These are phyloP conservation scores for Megacollybia marginata DNA, from an alignment of 768 basidiomycete species.

Conservation along the genomic window DNA sequence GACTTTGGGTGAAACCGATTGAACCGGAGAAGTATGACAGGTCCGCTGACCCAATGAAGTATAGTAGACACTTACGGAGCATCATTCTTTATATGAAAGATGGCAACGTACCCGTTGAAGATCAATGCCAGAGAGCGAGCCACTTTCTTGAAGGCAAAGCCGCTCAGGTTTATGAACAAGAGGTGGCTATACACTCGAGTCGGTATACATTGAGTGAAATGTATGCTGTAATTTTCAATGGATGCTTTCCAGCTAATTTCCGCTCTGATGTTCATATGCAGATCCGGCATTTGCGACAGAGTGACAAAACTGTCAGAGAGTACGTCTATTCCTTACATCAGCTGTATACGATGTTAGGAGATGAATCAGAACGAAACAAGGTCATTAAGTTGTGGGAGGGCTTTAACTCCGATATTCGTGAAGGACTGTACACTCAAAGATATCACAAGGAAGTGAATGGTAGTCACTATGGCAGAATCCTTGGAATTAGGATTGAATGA, in stretches of 20 bases:
- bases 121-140: too few relatives aligned
- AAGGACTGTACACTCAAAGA: slow-evolving; percentile 19
- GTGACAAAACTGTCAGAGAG: too few relatives aligned
- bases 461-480: slow-evolving; percentile 18
- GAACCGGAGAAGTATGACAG: too few relatives aligned
- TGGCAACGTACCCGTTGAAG: too few relatives aligned
- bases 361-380: slow-evolving; percentile 16
- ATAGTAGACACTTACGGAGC: too few relatives aligned
- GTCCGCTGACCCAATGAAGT: too few relatives aligned
- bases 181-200: neutral
- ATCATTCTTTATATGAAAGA: too few relatives aligned
- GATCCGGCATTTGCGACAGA: too few relatives aligned
- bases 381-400: slow-evolving; percentile 28
- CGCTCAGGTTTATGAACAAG: neutral
- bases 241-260: neutral
- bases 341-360: slow-evolving; percentile 25
- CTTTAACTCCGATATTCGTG: slow-evolving; percentile 22
- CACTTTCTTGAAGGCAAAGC: neutral
- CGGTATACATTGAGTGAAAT: neutral
- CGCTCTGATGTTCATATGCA: too few relatives aligned
- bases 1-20: too few relatives aligned
- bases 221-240: neutral
- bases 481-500: slow-evolving; percentile 22
- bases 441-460: slow-evolving; percentile 18
- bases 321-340: too few relatives aligned